Conservation (phyloP, 306 rosid species). For the Astragalus glycyphyllos region DNA sequence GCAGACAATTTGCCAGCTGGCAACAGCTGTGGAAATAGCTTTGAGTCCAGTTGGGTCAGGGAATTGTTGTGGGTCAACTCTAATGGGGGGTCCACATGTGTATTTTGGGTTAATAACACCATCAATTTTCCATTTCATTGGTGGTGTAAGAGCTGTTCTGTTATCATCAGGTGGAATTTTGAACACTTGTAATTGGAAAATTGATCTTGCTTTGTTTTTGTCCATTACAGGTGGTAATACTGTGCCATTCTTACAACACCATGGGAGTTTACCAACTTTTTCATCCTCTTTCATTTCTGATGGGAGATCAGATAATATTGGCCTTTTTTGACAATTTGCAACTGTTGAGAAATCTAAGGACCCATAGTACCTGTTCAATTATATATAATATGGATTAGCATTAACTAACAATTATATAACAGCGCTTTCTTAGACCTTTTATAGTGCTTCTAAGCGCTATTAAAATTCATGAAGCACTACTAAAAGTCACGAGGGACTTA, state of each 20-base stretch:
- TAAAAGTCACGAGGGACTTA: too few species aligned
- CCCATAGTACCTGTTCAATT: constrained; percentile 34
- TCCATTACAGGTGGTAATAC: constrained; percentile 69
- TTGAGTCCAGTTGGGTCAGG: constrained; percentile 77
- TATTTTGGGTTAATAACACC: constrained; percentile 74
- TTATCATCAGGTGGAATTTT: constrained; percentile 76
- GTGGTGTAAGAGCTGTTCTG: constrained; percentile 77
- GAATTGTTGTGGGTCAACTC: constrained; percentile 64
- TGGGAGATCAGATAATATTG: constrained; percentile 75
- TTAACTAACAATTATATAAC: too few species aligned
- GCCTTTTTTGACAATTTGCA: constrained; percentile 66
- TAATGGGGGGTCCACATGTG: constrained; percentile 64
- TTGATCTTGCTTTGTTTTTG: constrained; percentile 55
- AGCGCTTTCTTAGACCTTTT: too few species aligned
- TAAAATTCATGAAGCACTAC: too few species aligned
- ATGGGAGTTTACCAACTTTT: constrained; percentile 69
- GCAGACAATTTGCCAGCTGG: constrained; percentile 84
- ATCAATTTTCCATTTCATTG: constrained; percentile 63
- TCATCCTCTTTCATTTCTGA: constrained; percentile 55
- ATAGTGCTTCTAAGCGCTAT: too few species aligned
- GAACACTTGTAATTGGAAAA: constrained; percentile 73
- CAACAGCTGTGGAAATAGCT: constrained; percentile 53
- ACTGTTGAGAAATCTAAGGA: constrained; percentile 76
- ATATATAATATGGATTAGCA: too few species aligned
- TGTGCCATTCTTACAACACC: constrained; percentile 82